These are phyloP conservation scores for Pseudodiploospora longispora DNA, from an alignment of 2,329 filamentous ascomycete genomes.

Conservation along the genomic window DNA sequence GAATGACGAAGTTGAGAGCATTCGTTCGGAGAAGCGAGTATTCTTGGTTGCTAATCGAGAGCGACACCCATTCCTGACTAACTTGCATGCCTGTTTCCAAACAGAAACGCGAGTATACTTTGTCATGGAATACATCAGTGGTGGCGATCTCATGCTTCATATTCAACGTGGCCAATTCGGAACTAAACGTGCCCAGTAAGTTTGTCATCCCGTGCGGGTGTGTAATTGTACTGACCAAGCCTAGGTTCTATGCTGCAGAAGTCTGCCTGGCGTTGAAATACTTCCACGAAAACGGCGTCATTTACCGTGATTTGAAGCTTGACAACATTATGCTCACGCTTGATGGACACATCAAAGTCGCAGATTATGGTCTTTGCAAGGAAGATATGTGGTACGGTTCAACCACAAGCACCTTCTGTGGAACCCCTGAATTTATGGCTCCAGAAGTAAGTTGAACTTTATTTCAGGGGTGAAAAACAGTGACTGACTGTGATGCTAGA, in stretches of 20 bases:
- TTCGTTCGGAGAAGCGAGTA: slow-evolving; percentile 92
- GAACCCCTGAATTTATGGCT: slow-evolving; percentile 99
- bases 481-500: slow-evolving; percentile 40
- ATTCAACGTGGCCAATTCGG: slow-evolving; percentile 96
- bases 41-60: slow-evolving; percentile 97
- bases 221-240: slow-evolving; percentile 14
- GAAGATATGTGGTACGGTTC: slow-evolving; percentile 99
- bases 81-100: slow-evolving; percentile 95
- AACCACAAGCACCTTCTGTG: slow-evolving; percentile 95
- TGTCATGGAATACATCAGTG: slow-evolving; percentile 98
- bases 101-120: slow-evolving; percentile 98
- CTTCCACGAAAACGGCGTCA: slow-evolving; percentile 98
- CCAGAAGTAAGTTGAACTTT: slow-evolving; percentile 61
- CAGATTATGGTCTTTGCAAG: slow-evolving; percentile 97
- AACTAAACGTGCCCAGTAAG: slow-evolving; percentile 88
- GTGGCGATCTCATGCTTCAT: slow-evolving; percentile 97
- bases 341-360: slow-evolving; percentile 98
- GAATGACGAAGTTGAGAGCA: slow-evolving; percentile 98
- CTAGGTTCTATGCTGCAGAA: slow-evolving; percentile 90
- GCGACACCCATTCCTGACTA: slow-evolving; percentile 90
- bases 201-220: slow-evolving; percentile 14
- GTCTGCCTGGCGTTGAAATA: slow-evolving; percentile 97
- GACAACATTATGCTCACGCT: slow-evolving; percentile 86
- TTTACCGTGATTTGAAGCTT: slow-evolving; percentile 95
- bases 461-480: background rate